Base-by-base conservation (phyloP, 164 flowering plant genomes). In the Liquidambar formosana region DNA sequence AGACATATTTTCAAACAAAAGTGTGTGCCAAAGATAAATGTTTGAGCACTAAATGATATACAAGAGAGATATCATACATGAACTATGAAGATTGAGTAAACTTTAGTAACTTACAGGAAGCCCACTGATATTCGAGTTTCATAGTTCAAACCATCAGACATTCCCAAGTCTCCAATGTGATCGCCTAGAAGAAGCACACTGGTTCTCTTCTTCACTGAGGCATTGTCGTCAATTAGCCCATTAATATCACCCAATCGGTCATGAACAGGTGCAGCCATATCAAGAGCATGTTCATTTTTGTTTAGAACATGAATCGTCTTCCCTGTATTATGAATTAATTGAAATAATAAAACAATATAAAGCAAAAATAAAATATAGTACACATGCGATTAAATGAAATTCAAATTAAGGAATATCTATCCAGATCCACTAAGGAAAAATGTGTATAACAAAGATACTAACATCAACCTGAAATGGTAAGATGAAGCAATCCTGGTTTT, bases 141-240 rank as follows among this genome's bases (percentile, higher is more conserved):
- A 75, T 92, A 92, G 72, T 86, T 77, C 76, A 92, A 78, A 72
- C 99, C 99, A 83, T 94, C 96, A 38, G 97, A 92, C 99, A 94
- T 94, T 69, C 97, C 81, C 79, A 92, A 71, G 72, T 94, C 99
- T 69, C 99, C 99, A 71, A 91, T 76, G 69, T 94, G 99, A 81
- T 94, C 99, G 64, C 99, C 99, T 62, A 94, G 90, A 75, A 94
- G 99, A 47, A 94, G 76, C 61, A 94, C 97, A 78, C 92, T 94
- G 16, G 90, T 94, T 73, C 99, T 84, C 68, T 72, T 77, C 75
- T 86, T 91, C 57, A 94, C 80, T 1, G 84, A 80, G 64, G 79
- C 72, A 73, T 25, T 73, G 68, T 86, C 91, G 64, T 79, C 66
- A 47, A 45, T 70, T 10, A 68, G 68, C 58, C 72, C 88, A 79